Evolutionary conservation across 2,329 filamentous ascomycete species (phyloP), one percentile per base, ranked within the genome.

Genomic region (Stagonosporopsis vannaccii): DNA sequence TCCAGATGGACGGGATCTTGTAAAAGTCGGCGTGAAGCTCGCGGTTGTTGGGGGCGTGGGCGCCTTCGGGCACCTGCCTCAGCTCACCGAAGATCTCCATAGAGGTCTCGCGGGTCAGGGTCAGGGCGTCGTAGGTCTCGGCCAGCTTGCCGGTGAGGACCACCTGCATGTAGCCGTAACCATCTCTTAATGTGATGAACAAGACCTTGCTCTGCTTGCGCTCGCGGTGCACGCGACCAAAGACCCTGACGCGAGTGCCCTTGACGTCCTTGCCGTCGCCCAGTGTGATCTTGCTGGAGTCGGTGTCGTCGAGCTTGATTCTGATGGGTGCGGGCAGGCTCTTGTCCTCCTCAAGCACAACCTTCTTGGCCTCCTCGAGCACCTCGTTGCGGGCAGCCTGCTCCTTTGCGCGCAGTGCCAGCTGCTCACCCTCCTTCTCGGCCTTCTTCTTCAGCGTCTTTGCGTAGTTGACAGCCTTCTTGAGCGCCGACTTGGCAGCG

Each of bases 11-110:
- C 39, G 79, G 87, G 68, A 96, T 86, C 74, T 86, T 85, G 82
- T 90, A 97, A 82, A 88, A 97, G 78, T 97, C 93, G 67, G 90
- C 93, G 71, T 94, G 91, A 45, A 97, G 83, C 78, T 97, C 93
- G 62, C 94, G 90, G 82, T 89, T 82, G 79, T 92, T 87, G 44
- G 91, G 91, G 0, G 93, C 93, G 57, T 89, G 87, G 61, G 89
- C 86, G 51, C 90, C 91, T 22, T 85, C 84, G 9, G 90, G 93
- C 4, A 97, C 89, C 70, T 90, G 85, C 73, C 86, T 87, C 83
- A 97, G 87, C 81, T 96, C 90, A 66, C 93, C 93, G 58, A 87
- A 87, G 55, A 97, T 86, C 69, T 88, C 87, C 72, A 97, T 87
- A 47, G 91, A 91, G n/a, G 92, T 95, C 79, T 94, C 92, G 60